Conservation (phyloP, 2,329 filamentous ascomycete species). For the Beauveria australis region DNA sequence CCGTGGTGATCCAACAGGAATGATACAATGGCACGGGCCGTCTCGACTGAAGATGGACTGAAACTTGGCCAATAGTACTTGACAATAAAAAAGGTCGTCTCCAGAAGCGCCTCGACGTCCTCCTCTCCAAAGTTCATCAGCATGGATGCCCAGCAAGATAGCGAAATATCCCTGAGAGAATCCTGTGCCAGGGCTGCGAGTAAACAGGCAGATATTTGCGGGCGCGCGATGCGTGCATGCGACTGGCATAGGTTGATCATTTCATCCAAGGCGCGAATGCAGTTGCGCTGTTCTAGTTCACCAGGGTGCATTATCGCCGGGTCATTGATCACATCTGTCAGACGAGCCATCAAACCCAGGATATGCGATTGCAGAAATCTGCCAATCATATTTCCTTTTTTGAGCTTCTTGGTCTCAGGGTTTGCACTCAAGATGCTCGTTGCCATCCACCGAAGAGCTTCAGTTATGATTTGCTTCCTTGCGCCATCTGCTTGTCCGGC, state of each 20-base stretch:
- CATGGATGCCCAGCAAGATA: slow-evolving; percentile 77
- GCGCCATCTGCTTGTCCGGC: slow-evolving; percentile 60
- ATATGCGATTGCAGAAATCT: slow-evolving; percentile 76
- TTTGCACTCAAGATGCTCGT: slow-evolving; percentile 30
- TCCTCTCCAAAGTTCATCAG: slow-evolving; percentile 66
- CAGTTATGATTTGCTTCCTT: slow-evolving; percentile 40
- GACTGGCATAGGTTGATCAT: slow-evolving; percentile 71
- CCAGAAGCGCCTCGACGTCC: slow-evolving; percentile 71
- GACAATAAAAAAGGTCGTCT: slow-evolving; percentile 84
- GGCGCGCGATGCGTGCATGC: slow-evolving; percentile 70
- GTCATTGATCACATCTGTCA: slow-evolving; percentile 74
- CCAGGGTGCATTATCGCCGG: slow-evolving; percentile 42
- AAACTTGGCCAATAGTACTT: slow-evolving; percentile 71
- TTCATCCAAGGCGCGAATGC: slow-evolving; percentile 76
- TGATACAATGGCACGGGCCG: slow-evolving; percentile 55
- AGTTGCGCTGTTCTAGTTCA: slow-evolving; percentile 63
- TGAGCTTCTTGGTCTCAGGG: slow-evolving; percentile 37
- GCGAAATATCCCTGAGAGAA: slow-evolving; percentile 68
- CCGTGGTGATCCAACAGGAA: slow-evolving; percentile 57
- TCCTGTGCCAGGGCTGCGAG: slow-evolving; percentile 72
- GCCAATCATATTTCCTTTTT: slow-evolving; percentile 52
- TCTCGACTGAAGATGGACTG: slow-evolving; percentile 48
- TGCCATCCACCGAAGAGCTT: slow-evolving; percentile 40
- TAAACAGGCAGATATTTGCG: slow-evolving; percentile 91
- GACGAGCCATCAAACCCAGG: slow-evolving; percentile 75